Conservation (phyloP, 345 rosid species). For the Lepidium africanum region DNA sequence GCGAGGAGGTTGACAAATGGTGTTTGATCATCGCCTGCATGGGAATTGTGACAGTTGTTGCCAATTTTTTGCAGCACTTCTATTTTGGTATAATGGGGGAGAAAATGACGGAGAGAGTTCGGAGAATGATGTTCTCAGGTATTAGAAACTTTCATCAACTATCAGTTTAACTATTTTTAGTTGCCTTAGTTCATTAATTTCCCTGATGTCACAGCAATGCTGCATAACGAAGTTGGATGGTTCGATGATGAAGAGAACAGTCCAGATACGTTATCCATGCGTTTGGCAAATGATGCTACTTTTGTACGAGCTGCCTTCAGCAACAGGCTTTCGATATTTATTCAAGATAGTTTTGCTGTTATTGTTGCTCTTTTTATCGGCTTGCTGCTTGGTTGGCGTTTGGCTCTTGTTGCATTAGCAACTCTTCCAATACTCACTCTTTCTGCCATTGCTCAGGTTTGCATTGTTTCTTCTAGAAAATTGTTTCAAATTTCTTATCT, state of each 20-base stretch:
- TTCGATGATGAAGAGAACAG: slow-evolving; percentile 96
- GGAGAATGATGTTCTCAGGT: slow-evolving; percentile 99
- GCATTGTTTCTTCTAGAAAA: slow-evolving; percentile 12
- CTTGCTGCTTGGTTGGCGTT: slow-evolving; percentile 73
- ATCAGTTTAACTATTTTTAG: neutral
- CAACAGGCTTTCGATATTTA: slow-evolving; percentile 92
- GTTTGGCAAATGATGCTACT: slow-evolving; percentile 98
- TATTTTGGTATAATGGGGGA: slow-evolving; percentile 99
- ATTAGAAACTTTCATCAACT: neutral
- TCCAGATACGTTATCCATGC: slow-evolving; percentile 95
- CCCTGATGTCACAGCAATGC: slow-evolving; percentile 67
- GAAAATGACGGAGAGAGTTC: slow-evolving; percentile 95
- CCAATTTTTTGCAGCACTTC: slow-evolving; percentile 95
- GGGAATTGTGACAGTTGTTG: slow-evolving; percentile 95
- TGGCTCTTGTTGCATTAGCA: slow-evolving; percentile 94
- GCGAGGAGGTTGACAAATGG: slow-evolving; percentile 83
- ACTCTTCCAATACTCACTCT: slow-evolving; percentile 81
- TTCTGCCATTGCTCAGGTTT: slow-evolving; percentile 98
- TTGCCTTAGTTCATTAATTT: slow-evolving; percentile 18
- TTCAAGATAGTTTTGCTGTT: slow-evolving; percentile 94
- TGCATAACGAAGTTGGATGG: slow-evolving; percentile 98
- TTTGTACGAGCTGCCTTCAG: slow-evolving; percentile 98
- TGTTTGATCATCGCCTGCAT: slow-evolving; percentile 95
- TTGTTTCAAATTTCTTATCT: neutral
- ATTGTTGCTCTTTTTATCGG: slow-evolving; percentile 88